These are phyloP conservation scores for Phytophthora fragariaefolia DNA, from an alignment of 352 stramenopile species.

Conservation along the genomic window DNA sequence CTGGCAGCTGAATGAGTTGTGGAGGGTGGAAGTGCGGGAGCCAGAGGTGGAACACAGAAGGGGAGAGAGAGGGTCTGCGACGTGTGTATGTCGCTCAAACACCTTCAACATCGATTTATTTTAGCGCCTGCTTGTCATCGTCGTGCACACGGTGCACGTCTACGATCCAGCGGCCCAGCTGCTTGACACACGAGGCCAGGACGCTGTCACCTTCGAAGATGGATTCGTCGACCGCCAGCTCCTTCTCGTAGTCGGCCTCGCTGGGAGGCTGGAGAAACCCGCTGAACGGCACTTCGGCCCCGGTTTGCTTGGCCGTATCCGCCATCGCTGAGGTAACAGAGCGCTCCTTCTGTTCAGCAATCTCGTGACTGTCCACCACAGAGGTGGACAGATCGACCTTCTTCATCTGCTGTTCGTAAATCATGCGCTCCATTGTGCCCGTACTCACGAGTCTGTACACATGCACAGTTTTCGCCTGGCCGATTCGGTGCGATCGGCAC, in stretches of 20 bases:
- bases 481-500: constrained; percentile 92
- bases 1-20: neutral
- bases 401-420: constrained; percentile 92
- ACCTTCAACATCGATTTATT: neutral
- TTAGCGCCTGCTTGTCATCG: constrained; percentile 34
- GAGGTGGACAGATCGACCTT: constrained; percentile 83
- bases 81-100: constrained; percentile 13
- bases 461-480: constrained; percentile 88
- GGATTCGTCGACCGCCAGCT: constrained; percentile 41
- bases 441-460: constrained; percentile 94
- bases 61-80: constrained; percentile 6
- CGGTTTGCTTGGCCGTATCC: neutral
- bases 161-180: constrained; percentile 64
- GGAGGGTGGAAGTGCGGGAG: neutral
- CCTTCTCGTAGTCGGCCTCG: constrained; percentile 37
- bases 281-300: constrained; percentile 43
- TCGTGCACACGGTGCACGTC: constrained; percentile 52
- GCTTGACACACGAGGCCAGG: constrained; percentile 63
- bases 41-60: neutral
- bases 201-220: constrained; percentile 61
- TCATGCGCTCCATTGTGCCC: constrained; percentile 93
- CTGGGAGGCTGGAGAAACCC: constrained; percentile 66
- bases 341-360: constrained; percentile 4
- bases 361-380: constrained; percentile 68
- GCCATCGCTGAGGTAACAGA: neutral